phyloP scores from a whole-genome alignment of 805 yeast species.

The Cyberlindnera suaveolens region DNA sequence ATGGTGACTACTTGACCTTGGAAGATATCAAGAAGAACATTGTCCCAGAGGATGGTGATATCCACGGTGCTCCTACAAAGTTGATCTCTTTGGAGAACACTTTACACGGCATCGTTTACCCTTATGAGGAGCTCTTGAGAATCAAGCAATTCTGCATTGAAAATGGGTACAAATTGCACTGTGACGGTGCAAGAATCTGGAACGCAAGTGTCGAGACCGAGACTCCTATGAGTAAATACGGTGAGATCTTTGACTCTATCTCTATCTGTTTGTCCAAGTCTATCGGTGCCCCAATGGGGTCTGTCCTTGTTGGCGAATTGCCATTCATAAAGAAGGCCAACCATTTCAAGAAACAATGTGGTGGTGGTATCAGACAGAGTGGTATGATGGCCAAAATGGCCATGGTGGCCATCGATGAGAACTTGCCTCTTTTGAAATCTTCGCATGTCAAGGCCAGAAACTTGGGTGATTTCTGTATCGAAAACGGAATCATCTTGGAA shows the following conservation, averaged over 20 bases:
- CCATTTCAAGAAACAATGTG: conserved; percentile 86
- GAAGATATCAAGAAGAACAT: conserved; percentile 62
- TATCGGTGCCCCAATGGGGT: conserved; percentile 91
- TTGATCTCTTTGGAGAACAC: conserved; percentile 84
- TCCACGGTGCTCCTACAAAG: conserved; percentile 83
- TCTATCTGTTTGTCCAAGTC: conserved; percentile 86
- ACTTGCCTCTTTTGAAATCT: conserved; percentile 40
- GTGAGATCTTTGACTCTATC: conserved; percentile 78
- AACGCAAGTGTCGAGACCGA: conserved; percentile 69
- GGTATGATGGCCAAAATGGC: conserved; percentile 85
- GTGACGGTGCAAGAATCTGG: conserved; percentile 95
- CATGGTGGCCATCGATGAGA: conserved; percentile 65
- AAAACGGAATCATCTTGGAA: conserved; percentile 50
- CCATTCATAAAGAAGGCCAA: conserved; percentile 61
- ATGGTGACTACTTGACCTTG: conserved; percentile 68
- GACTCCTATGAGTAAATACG: conserved; percentile 55
- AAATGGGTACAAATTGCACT: conserved; percentile 59
- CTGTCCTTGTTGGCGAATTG: conserved; percentile 67
- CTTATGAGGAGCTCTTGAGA: conserved; percentile 70
- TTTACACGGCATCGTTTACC: conserved; percentile 72
- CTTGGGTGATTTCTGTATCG: conserved; percentile 46
- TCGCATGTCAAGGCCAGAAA: conserved; percentile 47
- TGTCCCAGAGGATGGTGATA: conserved; percentile 69
- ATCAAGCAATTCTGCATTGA: conserved; percentile 67
- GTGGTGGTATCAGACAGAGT: conserved; percentile 89